Conservation (phyloP, 2,329 filamentous ascomycete species). For the Neodidymelliopsis sp. region DNA sequence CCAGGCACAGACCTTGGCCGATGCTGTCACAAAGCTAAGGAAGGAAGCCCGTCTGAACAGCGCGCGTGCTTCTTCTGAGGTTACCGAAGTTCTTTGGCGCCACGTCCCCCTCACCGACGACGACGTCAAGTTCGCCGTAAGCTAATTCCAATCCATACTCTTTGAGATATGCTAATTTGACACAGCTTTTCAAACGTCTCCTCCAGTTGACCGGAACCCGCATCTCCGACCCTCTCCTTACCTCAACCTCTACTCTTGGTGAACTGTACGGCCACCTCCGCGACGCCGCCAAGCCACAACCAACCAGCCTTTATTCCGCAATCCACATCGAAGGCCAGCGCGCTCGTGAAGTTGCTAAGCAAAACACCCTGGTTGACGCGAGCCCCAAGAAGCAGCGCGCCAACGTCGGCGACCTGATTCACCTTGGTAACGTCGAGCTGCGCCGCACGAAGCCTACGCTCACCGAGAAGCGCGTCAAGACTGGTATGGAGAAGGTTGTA, state of each 20-base stretch:
- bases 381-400: slow-evolving; percentile 13
- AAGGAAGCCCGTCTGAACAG: slow-evolving; percentile 21
- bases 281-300: slow-evolving; percentile 47
- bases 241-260: slow-evolving; percentile 44
- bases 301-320: slow-evolving; percentile 67
- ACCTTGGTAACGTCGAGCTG: slow-evolving; percentile 70
- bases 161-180: slow-evolving; percentile 10
- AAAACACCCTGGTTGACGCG: too few relatives aligned
- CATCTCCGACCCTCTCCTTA: slow-evolving; percentile 74
- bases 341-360: slow-evolving; percentile 25
- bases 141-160: slow-evolving; percentile 5
- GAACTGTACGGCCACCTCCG: slow-evolving; percentile 49
- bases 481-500: slow-evolving; percentile 83
- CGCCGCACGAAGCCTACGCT: slow-evolving; percentile 70
- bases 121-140: slow-evolving; percentile 47
- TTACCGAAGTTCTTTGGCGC: slow-evolving; percentile 34
- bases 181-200: slow-evolving; percentile 79
- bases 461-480: slow-evolving; percentile 73
- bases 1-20: slow-evolving; percentile 21
- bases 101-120: slow-evolving; percentile 38
- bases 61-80: slow-evolving; percentile 10
- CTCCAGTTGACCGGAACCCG: slow-evolving; percentile 81
- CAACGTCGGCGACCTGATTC: slow-evolving; percentile 36
- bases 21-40: slow-evolving; percentile 26
- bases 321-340: slow-evolving; percentile 52